These are phyloP conservation scores for Beauveria caledonica DNA, from an alignment of 2,329 filamentous ascomycete species.

Conservation along the genomic window DNA sequence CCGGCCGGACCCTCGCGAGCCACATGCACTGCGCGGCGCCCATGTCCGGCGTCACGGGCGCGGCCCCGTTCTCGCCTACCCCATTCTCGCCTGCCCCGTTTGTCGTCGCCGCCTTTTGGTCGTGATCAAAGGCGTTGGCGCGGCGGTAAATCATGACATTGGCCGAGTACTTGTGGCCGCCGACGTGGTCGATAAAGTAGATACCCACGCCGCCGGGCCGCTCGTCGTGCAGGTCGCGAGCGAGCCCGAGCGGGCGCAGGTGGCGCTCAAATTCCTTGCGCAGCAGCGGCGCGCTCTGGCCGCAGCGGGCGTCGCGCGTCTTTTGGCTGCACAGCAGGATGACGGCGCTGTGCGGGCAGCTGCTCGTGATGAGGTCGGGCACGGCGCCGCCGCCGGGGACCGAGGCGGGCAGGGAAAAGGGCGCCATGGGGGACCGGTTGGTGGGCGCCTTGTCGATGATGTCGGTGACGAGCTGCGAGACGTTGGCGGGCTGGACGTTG, in stretches of 20 bases:
- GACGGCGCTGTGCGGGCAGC: constrained; percentile 72
- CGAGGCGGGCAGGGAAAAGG: constrained; percentile 29
- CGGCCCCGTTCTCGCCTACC: constrained; percentile 5
- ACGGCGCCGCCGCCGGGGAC: constrained; percentile 16
- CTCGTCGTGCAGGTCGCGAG: constrained; percentile 80
- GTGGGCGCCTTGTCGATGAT: constrained; percentile 68
- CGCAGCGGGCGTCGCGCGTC: constrained; percentile 91
- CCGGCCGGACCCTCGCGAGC: constrained; percentile 74
- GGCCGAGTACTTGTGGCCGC: constrained; percentile 91
- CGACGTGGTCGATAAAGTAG: constrained; percentile 94
- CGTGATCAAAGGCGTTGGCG: constrained; percentile 47
- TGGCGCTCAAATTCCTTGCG: constrained; percentile 83
- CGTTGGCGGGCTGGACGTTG: constrained; percentile 69
- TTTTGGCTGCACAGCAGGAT: constrained; percentile 91
- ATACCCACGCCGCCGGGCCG: constrained; percentile 87
- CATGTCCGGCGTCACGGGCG: constrained; percentile 26
- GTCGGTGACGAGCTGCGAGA: constrained; percentile 60
- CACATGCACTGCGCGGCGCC: constrained; percentile 86
- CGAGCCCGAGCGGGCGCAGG: constrained; percentile 73
- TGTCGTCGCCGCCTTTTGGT: constrained; percentile 22
- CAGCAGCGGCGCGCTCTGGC: constrained; percentile 86
- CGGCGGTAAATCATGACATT: constrained; percentile 88
- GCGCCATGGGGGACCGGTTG: constrained; percentile 54
- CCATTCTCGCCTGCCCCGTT: too few relatives aligned
- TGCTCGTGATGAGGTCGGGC: constrained; percentile 17